These are phyloP conservation scores for Cicer pinnatifidum DNA, from an alignment of 306 rosid species.

Conservation along the genomic window DNA sequence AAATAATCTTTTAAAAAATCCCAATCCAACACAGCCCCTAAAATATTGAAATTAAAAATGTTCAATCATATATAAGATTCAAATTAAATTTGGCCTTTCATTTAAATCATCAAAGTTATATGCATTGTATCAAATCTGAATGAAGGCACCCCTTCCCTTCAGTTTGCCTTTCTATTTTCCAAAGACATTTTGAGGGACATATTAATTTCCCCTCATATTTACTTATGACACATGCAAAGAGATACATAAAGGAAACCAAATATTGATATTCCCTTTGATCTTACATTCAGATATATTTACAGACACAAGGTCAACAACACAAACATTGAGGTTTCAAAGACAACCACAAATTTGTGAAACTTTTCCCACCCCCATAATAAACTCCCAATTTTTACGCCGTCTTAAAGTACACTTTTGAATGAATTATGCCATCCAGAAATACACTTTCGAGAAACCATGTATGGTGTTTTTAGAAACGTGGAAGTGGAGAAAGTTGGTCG, in stretches of 20 bases:
- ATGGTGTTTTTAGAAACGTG: not conserved
- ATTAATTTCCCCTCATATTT: constrained; percentile 35
- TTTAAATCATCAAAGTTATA: not conserved
- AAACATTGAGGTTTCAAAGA: constrained; percentile 22
- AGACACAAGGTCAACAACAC: constrained; percentile 35
- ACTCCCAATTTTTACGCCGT: not conserved
- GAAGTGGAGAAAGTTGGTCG: not conserved
- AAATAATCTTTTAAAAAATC: too few species aligned
- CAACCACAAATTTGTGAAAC: constrained; percentile 1
- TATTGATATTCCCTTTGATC: not conserved
- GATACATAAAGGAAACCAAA: constrained; percentile 30
- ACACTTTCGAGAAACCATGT: not conserved
- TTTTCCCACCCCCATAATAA: not conserved
- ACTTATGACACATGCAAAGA: not conserved
- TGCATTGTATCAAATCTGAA: not conserved
- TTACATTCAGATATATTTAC: constrained; percentile 48
- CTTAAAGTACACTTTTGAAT: not conserved
- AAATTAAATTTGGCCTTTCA: not conserved
- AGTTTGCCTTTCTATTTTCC: not conserved
- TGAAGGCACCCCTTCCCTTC: not conserved
- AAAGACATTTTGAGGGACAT: not conserved
- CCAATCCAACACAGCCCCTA: too few species aligned
- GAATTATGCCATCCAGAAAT: not conserved
- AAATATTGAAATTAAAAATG: not conserved
- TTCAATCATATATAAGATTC: not conserved